Conservation (phyloP, 2,329 filamentous ascomycete species). For the Colletotrichum aenigma region DNA sequence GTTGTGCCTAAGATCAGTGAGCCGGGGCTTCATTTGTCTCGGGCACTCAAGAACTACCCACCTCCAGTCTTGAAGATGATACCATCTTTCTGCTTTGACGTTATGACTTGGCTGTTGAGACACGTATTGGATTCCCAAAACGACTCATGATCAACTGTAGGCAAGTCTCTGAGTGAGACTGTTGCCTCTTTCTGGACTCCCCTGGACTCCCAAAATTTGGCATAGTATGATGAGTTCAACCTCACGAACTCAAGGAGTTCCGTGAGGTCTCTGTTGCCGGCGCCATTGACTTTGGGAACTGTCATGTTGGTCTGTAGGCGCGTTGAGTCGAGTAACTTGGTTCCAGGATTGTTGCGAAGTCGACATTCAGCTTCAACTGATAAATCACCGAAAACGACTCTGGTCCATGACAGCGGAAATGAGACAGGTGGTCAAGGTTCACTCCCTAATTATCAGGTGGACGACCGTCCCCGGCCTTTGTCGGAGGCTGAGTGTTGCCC, state of each 20-base stretch:
- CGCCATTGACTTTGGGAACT: background rate
- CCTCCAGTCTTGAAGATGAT: slow-evolving; percentile 14
- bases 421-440: background rate
- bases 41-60: background rate
- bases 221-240: slow-evolving; percentile 2
- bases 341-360: background rate
- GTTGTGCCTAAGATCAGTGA: background rate
- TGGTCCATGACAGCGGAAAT: background rate
- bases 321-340: too few species aligned
- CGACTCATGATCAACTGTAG: background rate
- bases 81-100: slow-evolving; percentile 8
- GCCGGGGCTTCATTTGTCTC: background rate
- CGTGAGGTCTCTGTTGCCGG: background rate
- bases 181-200: background rate
- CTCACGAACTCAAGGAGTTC: slow-evolving; percentile 6
- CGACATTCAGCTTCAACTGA: background rate
- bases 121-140: slow-evolving; percentile 14
- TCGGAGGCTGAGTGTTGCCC: background rate
- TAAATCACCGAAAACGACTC: background rate
- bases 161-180: background rate
- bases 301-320: background rate
- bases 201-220: background rate
- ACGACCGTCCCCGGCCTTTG: background rate
- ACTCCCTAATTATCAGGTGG: background rate
- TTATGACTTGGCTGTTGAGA: slow-evolving; percentile 6